Evolutionary conservation across 192 early-diverging fungal genomes (phyloP).

Genomic region (Backusella parvicylindrica): DNA sequence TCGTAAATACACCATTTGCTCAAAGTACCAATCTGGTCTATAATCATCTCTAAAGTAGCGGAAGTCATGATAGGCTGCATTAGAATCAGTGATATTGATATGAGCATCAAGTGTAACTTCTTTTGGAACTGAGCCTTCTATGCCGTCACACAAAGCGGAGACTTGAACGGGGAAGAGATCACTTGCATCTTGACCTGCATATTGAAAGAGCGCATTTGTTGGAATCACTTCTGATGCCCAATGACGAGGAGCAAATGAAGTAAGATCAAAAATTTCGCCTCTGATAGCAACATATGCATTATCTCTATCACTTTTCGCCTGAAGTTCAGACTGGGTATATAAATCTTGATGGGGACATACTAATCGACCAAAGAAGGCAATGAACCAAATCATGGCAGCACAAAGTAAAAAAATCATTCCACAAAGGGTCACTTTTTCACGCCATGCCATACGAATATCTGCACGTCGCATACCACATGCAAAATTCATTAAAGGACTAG

Average conservation of each 20-base stretch:
- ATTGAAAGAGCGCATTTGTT: conserved; percentile 47
- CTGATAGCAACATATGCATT: conserved; percentile 69
- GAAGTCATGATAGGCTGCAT: conserved; percentile 65
- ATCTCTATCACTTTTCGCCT: conserved; percentile 36
- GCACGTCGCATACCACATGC: conserved; percentile 73
- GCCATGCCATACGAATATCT: conserved; percentile 90
- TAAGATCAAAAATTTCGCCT: conserved; percentile 81
- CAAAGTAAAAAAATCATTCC: conserved; percentile 78
- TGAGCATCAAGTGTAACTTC: conserved; percentile 41
- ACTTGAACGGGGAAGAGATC: conserved; percentile 61
- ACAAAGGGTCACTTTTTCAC: conserved; percentile 94
- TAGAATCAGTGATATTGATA: conserved; percentile 50
- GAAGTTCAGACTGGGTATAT: conserved; percentile 66
- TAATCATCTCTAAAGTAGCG: conserved; percentile 60
- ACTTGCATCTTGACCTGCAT: conserved; percentile 62
- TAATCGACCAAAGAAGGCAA: conserved; percentile 67
- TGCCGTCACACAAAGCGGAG: conserved; percentile 44
- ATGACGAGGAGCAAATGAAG: conserved; percentile 58
- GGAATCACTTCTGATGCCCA: conserved; percentile 55
- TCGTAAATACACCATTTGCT: conserved; percentile 61
- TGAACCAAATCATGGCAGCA: conserved; percentile 81
- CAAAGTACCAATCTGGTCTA: conserved; percentile 67
- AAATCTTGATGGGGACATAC: conserved; percentile 72
- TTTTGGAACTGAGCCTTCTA: conserved; percentile 49
- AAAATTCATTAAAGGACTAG: conserved; percentile 52